Base-by-base conservation (phyloP, 192 early-diverging fungal genomes). In the Jimgerdemannia flammicorona region DNA sequence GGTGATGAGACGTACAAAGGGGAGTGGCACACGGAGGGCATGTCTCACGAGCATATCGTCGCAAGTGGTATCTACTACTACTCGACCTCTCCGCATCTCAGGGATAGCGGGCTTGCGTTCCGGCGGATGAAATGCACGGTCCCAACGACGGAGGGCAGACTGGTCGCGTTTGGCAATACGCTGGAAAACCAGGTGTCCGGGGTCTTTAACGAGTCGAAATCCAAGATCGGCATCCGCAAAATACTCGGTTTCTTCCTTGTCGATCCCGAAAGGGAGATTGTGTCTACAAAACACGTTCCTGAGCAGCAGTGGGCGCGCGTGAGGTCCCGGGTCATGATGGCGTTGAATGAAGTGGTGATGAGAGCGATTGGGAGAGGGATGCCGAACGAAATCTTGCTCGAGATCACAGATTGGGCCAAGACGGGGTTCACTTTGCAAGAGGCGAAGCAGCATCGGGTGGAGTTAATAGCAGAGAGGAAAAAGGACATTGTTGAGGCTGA, bases 101-200 rank as follows among this genome's bases (percentile, higher is more conserved):
- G 86, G 19, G 81, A 86, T 8, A 85, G 87, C 40, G 79, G 80
- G 0, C 84, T 93, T 42, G 70, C 67, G 1, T 95, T 29, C 29
- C 29, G 29, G 29, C 29, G 29, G 29, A 29, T 29, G 29, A 29
- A 29, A 29, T 0, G 29, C 29, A 29, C 29, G 29, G 29, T 29
- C 29, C 29, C 29, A 1, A 83, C 84, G 19, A 72, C 72, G 66
- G 73, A 85, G 70, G 89, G 89, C 7, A 89, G 91, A 14, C 86
- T 84, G 72, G 73, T 94, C 42, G 90, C 85, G 29, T 95, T 93
- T 73, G 91, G 92, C 6, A 95, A 95, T 81, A 74, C 81, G n/a
- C 87, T 86, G 82, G 29, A 29, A 29, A 29, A 29, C 29, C 29
- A 29, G 29, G 29, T 29, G 29, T 29, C 29, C 29, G 29, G 85